These are phyloP conservation scores for Lactarius trivialis DNA, from an alignment of 768 basidiomycete genomes.

Conservation along the genomic window DNA sequence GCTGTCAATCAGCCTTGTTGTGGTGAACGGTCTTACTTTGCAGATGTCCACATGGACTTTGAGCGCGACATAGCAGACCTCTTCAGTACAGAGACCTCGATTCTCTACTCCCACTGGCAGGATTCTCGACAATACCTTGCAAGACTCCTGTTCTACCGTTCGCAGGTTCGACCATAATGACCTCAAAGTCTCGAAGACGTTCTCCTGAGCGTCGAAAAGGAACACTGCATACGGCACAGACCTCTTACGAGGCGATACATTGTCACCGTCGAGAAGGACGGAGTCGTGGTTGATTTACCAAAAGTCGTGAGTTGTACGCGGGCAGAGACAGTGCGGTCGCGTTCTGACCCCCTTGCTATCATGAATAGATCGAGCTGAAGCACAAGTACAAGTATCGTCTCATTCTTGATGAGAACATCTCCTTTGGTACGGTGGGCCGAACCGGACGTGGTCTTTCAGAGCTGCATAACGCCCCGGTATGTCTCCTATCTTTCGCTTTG, in stretches of 20 bases:
- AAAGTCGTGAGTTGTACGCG: slow-evolving; percentile 79
- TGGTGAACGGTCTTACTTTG: neutral
- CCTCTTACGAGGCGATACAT: slow-evolving; percentile 91
- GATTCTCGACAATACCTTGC: slow-evolving; percentile 84
- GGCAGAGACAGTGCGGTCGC: too few relatives aligned
- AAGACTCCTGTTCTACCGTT: slow-evolving; percentile 85
- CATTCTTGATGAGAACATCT: slow-evolving; percentile 41
- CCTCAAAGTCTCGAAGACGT: slow-evolving; percentile 89
- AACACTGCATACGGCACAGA: slow-evolving; percentile 72
- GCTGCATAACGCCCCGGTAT: slow-evolving; percentile 84
- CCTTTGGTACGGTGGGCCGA: slow-evolving; percentile 25
- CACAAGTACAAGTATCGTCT: too few relatives aligned
- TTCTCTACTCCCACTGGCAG: slow-evolving; percentile 96
- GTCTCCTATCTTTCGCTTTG: neutral
- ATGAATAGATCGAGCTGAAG: too few relatives aligned
- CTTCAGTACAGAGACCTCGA: slow-evolving; percentile 79
- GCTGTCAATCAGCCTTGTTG: neutral
- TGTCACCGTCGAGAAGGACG: slow-evolving; percentile 93
- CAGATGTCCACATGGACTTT: slow-evolving; percentile 87
- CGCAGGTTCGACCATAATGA: slow-evolving; percentile 98
- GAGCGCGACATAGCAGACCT: slow-evolving; percentile 90
- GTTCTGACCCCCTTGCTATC: too few relatives aligned
- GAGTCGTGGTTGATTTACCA: slow-evolving; percentile 85
- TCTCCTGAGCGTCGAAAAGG: slow-evolving; percentile 71
- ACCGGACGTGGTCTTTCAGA: slow-evolving; percentile 97